Conservation (phyloP, 2,329 filamentous ascomycete genomes). For the Magnaporthiopsis rhizophila region DNA sequence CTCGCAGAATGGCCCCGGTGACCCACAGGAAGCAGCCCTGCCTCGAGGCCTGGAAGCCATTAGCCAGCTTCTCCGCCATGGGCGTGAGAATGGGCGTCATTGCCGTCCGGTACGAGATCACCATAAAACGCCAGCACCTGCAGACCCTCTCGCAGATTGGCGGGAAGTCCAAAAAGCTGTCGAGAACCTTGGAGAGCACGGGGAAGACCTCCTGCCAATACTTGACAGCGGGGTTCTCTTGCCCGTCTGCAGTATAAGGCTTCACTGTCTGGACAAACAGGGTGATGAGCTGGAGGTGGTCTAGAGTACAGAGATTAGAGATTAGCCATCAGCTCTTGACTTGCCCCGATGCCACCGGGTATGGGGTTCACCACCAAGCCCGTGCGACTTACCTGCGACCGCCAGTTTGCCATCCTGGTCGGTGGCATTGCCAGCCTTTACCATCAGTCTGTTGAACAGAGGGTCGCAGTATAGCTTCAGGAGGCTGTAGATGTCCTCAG, state of each 20-base stretch:
- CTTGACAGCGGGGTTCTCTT: slow-evolving; percentile 84
- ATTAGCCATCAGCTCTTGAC: slow-evolving; percentile 13
- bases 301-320: slow-evolving; percentile 29
- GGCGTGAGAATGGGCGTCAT: slow-evolving; percentile 78
- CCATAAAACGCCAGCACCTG: slow-evolving; percentile 93
- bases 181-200: slow-evolving; percentile 74
- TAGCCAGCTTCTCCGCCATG: slow-evolving; percentile 77
- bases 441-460: slow-evolving; percentile 75
- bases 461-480: slow-evolving; percentile 93
- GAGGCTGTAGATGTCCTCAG: slow-evolving; percentile 70
- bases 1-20: slow-evolving; percentile 85
- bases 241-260: slow-evolving; percentile 62
- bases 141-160: slow-evolving; percentile 92
- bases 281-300: slow-evolving; percentile 87
- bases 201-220: slow-evolving; percentile 95
- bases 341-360: not conserved
- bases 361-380: not conserved
- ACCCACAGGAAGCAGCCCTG: slow-evolving; percentile 99
- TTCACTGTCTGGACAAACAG: slow-evolving; percentile 74
- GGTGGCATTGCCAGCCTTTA: slow-evolving; percentile 75
- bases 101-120: slow-evolving; percentile 86
- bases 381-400: slow-evolving; percentile 58
- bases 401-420: slow-evolving; percentile 78
- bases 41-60: slow-evolving; percentile 74
- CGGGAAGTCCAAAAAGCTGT: slow-evolving; percentile 76